Base-by-base conservation (phyloP, 768 basidiomycete species). In the Naganishia antarctica region DNA sequence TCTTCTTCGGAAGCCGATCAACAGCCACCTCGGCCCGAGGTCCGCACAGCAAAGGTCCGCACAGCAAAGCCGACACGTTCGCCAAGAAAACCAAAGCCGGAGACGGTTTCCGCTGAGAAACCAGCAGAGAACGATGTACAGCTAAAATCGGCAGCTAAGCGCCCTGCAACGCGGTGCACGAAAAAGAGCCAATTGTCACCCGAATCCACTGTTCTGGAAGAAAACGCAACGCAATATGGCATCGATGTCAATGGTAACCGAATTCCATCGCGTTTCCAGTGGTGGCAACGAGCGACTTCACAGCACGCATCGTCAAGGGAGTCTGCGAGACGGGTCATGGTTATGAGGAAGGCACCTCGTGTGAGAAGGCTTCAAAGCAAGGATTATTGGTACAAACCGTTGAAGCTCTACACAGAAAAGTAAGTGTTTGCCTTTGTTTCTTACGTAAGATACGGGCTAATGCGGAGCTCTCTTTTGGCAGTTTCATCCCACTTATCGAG, bases 381-480 rank as follows among this genome's bases (percentile, higher is more conserved):
- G 3, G 51, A 63, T 21, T 31, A 44, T 12, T 63, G 48, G 62
- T 37, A 28, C 12, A 23, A 25, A 11, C 40, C 62, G 16, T 28
- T 63, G 13, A 43, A 62, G 34, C n/a, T 28, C 9, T 63, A 63
- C 40, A 43, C 26, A 23, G 62, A 63, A 18, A 53, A 53, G 62
- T 63, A 46, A 63, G 62, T 26, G 2, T 13, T 26, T 50, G 3
- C 28, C 6, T 13, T 0, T 11, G 23, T 32, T 26, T 29, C 23
- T 44, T 46, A 16, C 3, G 18, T 29, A 7, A 40, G 8, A n/a
- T 34, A 23, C 21, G 21, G 44, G n/a, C 40, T 37, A 21, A 62
- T 25, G 0, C 4, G 23, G 16, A 21, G n/a, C 29, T 5, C 32
- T n/a, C 18, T 23, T 40, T 5, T 34, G 13, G n/a, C 18, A 63